A percentile compares a stretch with the other conserved stretches of the same genome.
Evolutionary conservation across 306 rosid genomes (phyloP).

Genomic region (Amphicarpaea edgeworthii): DNA sequence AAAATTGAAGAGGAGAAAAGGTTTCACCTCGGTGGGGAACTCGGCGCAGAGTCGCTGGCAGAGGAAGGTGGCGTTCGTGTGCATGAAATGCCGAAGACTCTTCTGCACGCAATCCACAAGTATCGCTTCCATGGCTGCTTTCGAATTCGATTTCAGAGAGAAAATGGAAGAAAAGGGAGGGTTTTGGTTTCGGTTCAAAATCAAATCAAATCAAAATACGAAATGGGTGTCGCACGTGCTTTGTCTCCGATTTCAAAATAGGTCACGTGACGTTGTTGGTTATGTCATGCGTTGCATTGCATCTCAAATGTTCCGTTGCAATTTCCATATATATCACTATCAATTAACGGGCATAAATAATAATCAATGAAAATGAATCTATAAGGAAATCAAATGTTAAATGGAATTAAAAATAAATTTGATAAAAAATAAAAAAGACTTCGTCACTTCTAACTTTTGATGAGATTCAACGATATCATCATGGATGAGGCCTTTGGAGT

Average conservation of each 20-base stretch:
- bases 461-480: too few species aligned
- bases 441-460: too few species aligned
- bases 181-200: slow-evolving; percentile 13
- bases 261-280: slow-evolving; percentile 42
- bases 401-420: too few species aligned
- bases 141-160: slow-evolving; percentile 8
- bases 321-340: neutral
- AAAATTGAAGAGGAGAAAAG: slow-evolving; percentile 6
- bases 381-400: too few species aligned
- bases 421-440: too few species aligned
- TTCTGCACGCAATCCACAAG: slow-evolving; percentile 77
- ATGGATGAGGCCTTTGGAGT: too few species aligned
- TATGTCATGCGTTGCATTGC: neutral
- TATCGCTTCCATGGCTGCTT: slow-evolving; percentile 77
- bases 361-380: too few species aligned
- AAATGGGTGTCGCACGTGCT: slow-evolving; percentile 39
- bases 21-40: slow-evolving; percentile 63
- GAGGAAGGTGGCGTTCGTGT: slow-evolving; percentile 85
- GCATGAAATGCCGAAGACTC: slow-evolving; percentile 84
- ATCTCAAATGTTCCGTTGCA: slow-evolving; percentile 32
- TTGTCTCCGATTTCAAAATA: slow-evolving; percentile 38
- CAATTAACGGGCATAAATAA: too few species aligned
- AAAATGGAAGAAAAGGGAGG: neutral
- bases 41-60: slow-evolving; percentile 95
- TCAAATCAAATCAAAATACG: slow-evolving; percentile 8